Conservation (phyloP, 805 yeast species). For the Saturnispora bothae region DNA sequence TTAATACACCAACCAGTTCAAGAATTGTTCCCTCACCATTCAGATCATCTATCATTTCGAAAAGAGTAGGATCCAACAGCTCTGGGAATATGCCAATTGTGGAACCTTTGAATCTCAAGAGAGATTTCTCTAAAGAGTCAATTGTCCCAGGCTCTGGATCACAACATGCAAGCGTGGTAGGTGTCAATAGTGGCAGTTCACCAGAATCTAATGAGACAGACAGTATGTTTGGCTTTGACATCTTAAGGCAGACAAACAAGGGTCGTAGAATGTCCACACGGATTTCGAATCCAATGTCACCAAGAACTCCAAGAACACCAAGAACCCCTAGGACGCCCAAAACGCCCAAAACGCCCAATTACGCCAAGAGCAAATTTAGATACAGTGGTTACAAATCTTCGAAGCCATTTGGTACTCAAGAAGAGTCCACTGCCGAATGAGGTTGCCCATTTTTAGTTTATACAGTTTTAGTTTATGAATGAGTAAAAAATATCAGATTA, state of each 20-base stretch:
- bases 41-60: constrained; percentile 3
- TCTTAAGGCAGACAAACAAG: constrained; percentile 29
- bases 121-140: constrained; percentile 11
- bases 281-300: constrained; percentile 14
- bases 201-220: constrained; percentile 25
- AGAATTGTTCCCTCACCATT: constrained; percentile 11
- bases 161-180: not conserved
- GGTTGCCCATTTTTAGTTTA: too few species aligned
- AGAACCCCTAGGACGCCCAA: constrained; percentile 22
- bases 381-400: constrained; percentile 8
- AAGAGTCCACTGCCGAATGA: too few species aligned
- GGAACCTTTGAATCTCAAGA: constrained; percentile 14
- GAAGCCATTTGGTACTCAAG: constrained; percentile 1
- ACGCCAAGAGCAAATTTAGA: constrained; percentile 10
- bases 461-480: too few species aligned
- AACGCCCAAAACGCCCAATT: constrained; percentile 12
- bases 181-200: not conserved
- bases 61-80: not conserved
- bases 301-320: constrained; percentile 20
- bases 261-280: constrained; percentile 25
- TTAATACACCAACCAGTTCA: constrained; percentile 11
- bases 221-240: constrained; percentile 36
- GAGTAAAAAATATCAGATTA: not conserved
- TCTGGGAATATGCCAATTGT: constrained; percentile 4
- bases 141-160: constrained; percentile 1